These are phyloP conservation scores for Pseudogymnoascus sp. DNA, from an alignment of 2,329 filamentous ascomycete species.

Conservation along the genomic window DNA sequence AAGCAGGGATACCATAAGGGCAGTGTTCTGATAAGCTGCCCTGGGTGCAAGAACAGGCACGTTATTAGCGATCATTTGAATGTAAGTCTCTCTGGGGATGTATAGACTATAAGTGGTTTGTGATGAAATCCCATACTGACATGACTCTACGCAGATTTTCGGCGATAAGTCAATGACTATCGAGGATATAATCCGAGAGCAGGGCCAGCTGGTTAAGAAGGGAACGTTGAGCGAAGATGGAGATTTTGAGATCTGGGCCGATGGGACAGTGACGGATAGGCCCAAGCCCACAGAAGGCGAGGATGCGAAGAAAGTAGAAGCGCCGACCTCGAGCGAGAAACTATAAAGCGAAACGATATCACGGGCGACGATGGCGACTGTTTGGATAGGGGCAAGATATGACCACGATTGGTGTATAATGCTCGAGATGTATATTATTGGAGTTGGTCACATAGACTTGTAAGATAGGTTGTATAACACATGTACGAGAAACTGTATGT, in stretches of 20 bases:
- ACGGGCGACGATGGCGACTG: neutral
- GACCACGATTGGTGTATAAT: neutral
- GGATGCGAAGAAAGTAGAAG: neutral
- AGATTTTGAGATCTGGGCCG: conserved; percentile 90
- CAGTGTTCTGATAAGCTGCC: conserved; percentile 82
- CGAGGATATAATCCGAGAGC: conserved; percentile 69
- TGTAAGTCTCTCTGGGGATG: conserved; percentile 30
- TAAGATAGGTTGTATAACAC: conserved; percentile 8
- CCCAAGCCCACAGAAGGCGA: neutral
- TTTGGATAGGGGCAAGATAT: neutral
- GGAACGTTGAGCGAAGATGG: conserved; percentile 67
- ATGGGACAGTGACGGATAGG: conserved; percentile 34
- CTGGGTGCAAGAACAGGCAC: conserved; percentile 77
- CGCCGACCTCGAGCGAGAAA: neutral
- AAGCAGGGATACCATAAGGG: conserved; percentile 95
- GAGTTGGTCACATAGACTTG: neutral
- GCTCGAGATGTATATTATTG: neutral
- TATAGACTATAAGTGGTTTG: neutral
- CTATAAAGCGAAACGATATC: neutral
- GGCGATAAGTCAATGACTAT: conserved; percentile 63
- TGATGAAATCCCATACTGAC: conserved; percentile 6
- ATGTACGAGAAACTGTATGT: conserved; percentile 3
- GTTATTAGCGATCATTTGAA: conserved; percentile 85
- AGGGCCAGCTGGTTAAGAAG: conserved; percentile 66
- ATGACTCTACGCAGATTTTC: conserved; percentile 50